Evolutionary conservation across 2,329 filamentous ascomycete species (phyloP), one percentile per base, ranked within the genome.

Genomic region (Clathrospora elynae): DNA sequence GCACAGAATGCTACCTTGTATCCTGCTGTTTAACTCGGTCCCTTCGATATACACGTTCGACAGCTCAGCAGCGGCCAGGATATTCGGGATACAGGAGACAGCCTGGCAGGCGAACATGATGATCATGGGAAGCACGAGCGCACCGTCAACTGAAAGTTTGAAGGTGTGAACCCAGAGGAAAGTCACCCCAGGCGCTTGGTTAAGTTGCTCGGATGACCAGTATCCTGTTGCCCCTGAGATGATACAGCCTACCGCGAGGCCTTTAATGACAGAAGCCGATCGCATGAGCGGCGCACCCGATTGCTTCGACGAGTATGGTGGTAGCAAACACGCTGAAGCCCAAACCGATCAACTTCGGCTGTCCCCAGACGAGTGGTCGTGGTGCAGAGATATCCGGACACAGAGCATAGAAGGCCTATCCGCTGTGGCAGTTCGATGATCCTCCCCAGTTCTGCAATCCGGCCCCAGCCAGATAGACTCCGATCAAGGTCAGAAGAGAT

Each of bases 21-120:
- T 49, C 5, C 58, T 38, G 37, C 46, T 54, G 42, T 62, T 64
- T 47, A 64, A 63, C 4, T 57, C 49, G 0, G 55, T 58, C 6
- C 57, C 60, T 43, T 63, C 61, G 11, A 64, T 62, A n/a, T 52
- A 43, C 3, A 63, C 57, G 14, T 37, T 51, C 1, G 55, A 61
- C 6, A 62, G 46, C 30, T 64, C 60, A 1, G 61, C 60, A 12
- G 60, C 62, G 14, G 61, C 60, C 5, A 64, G 40, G 22, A 64
- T 60, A 31, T 64, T 58, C 5, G 70, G 70, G 57, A 74, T 73
- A 30, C 68, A 72, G n/a, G 31, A 49, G 13, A 64, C 53, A 7
- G 57, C 61, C 26, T 64, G 59, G 20, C 59, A 63, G 3, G 54
- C 53, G 31, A 64, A 63, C 61, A 64, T 63, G 44, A 63, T 62